Evolutionary conservation across 495 filamentous ascomycete genomes (phyloP).

Genomic region (Podospora pseudoanserina): DNA sequence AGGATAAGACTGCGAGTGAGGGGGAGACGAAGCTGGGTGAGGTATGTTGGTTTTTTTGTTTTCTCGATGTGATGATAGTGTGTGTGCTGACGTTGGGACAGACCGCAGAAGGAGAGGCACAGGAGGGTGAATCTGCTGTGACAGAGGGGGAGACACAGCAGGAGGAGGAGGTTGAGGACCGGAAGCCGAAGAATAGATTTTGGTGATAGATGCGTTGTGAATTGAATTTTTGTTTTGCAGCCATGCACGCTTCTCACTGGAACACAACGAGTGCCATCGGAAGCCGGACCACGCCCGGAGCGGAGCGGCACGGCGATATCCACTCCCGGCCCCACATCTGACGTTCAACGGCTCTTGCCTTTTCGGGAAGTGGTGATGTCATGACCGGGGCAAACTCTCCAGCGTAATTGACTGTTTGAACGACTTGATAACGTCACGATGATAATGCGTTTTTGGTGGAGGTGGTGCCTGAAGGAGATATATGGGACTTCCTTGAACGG

Average conservation of each 20-base stretch:
- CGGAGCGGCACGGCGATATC: not conserved
- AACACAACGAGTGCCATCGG: no score
- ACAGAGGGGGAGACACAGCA: not conserved
- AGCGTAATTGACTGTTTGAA: not conserved
- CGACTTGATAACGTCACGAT: constrained; percentile 6
- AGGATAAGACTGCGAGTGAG: constrained; percentile 6
- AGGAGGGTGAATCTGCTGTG: not conserved
- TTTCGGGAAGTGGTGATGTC: constrained; percentile 7
- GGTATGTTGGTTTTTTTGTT: not conserved
- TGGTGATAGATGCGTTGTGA: no score
- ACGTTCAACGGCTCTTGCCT: not conserved
- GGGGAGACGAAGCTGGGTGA: not conserved
- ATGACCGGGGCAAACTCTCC: constrained; percentile 1
- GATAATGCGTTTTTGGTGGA: not conserved
- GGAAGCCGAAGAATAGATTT: not conserved
- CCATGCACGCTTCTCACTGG: no score
- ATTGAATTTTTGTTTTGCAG: no score
- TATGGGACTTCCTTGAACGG: not conserved
- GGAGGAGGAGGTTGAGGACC: not conserved
- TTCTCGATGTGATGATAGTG: not conserved
- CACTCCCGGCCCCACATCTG: not conserved
- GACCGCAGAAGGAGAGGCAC: not conserved
- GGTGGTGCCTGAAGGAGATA: not conserved
- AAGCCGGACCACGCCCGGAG: not conserved
- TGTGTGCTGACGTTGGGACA: not conserved